Evolutionary conservation across 169 alveolate species (phyloP), one percentile per base, ranked within the genome.

Genomic region (Cryptosporidium andersoni): DNA sequence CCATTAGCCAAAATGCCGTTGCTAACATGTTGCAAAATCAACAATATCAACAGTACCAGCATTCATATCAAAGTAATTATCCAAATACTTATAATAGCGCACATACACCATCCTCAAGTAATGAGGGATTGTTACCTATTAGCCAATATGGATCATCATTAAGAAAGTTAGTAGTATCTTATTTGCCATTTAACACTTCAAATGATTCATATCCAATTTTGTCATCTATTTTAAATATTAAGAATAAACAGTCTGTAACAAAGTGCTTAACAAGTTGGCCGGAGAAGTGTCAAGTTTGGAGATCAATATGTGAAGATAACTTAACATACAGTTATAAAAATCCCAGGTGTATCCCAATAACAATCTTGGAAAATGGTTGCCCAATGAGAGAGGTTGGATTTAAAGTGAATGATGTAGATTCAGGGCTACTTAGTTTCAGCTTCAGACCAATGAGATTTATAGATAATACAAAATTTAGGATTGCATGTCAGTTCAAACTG

Each of bases 221-320:
- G 34, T 4, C 47, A 34, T 4, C 65, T 25, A 25, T 25, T 25
- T 49, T 49, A 49, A 49, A 49, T 49, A 49, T 9, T 9, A n/a
- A 34, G 2, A 60, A 60, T 60, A 25, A 25, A 25, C 25, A 25
- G 25, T 25, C 25, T 25, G 25, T 0, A 0, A 25, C 25, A 25
- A 25, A 56, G 42, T 66, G 81, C 25, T n/a, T 74, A 37, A 74
- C 85, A 60, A 74, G 85, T 48, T 74, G 85, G 85, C 85, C 85
- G 0, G 85, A 74, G 9, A 53, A 58, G 11, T 74, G 85, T n/a
- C 85, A 74, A 39, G 60, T 74, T 8, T 74, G 85, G 85, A 74
- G 55, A 37, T 74, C 85, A n/a, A 74, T 47, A 12, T 74, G 85
- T n/a, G 85, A 74, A 51, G 85, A 74, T 48, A 74, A 74, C 48